These are phyloP conservation scores for Paraurostyla sp. DNA, from an alignment of 73 alveolate genomes.

Conservation along the genomic window DNA sequence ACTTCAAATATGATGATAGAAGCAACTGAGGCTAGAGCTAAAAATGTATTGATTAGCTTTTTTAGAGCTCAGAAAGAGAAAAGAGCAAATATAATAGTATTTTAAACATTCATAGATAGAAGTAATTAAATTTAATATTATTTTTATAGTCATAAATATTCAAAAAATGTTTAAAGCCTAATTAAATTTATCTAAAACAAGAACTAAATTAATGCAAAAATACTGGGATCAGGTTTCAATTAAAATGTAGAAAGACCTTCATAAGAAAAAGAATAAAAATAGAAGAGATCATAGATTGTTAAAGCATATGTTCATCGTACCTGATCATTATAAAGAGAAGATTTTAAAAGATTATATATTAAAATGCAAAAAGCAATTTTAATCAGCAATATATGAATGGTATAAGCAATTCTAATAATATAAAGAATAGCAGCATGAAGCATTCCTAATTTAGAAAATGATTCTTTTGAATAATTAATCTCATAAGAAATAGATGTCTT, in stretches of 20 bases:
- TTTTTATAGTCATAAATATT: background rate
- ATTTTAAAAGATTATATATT: background rate
- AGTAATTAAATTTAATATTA: background rate
- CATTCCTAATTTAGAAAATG: background rate
- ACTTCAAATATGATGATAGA: background rate
- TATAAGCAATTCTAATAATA: background rate
- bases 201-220: background rate
- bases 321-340: background rate
- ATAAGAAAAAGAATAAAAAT: background rate
- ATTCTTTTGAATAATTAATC: background rate
- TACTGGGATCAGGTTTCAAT: background rate
- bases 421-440: background rate
- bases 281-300: background rate
- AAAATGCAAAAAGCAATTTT: background rate
- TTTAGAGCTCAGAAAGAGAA: background rate
- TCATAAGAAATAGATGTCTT: no score
- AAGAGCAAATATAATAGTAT: background rate
- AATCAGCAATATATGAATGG: conserved; percentile 9
- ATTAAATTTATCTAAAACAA: background rate
- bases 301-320: background rate
- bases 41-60: background rate
- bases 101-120: background rate
- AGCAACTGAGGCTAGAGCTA: background rate
- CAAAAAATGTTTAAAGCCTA: background rate
- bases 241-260: background rate